These are phyloP conservation scores for Lasiosphaeria hispida DNA, from an alignment of 495 filamentous ascomycete genomes.

Conservation along the genomic window DNA sequence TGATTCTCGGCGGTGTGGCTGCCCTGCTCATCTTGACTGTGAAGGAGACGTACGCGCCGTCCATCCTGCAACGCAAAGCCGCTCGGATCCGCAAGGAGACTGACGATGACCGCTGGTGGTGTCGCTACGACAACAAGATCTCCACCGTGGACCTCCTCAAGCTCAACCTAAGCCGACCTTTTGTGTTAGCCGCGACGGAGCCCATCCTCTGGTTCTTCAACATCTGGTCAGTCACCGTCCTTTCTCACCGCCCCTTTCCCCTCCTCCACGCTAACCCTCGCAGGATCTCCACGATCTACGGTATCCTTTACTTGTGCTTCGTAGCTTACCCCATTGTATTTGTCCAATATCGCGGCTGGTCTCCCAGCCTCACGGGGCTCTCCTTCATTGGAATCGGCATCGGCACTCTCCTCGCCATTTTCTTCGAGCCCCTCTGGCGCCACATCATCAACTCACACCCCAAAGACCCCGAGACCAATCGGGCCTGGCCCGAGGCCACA, in stretches of 20 bases:
- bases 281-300: slow-evolving; percentile 56
- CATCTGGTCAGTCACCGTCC: slow-evolving; percentile 47
- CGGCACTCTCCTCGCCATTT: slow-evolving; percentile 66
- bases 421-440: slow-evolving; percentile 67
- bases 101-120: slow-evolving; percentile 73
- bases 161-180: slow-evolving; percentile 71
- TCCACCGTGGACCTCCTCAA: slow-evolving; percentile 51
- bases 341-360: slow-evolving; percentile 69
- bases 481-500: slow-evolving; percentile 68
- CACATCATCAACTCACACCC: slow-evolving; percentile 68
- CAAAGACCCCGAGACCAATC: slow-evolving; percentile 66
- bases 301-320: slow-evolving; percentile 84
- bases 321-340: slow-evolving; percentile 82
- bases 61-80: slow-evolving; percentile 67
- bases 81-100: slow-evolving; percentile 68
- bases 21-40: slow-evolving; percentile 52
- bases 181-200: slow-evolving; percentile 75
- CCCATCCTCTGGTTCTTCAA: slow-evolving; percentile 88
- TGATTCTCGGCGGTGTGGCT: slow-evolving; percentile 63
- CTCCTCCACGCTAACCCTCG: not conserved
- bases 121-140: slow-evolving; percentile 66
- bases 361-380: slow-evolving; percentile 67
- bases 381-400: slow-evolving; percentile 78
- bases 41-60: slow-evolving; percentile 77
- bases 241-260: not conserved